Evolutionary conservation across 2,329 filamentous ascomycete genomes (phyloP).

Genomic region (Botrytis deweyae): DNA sequence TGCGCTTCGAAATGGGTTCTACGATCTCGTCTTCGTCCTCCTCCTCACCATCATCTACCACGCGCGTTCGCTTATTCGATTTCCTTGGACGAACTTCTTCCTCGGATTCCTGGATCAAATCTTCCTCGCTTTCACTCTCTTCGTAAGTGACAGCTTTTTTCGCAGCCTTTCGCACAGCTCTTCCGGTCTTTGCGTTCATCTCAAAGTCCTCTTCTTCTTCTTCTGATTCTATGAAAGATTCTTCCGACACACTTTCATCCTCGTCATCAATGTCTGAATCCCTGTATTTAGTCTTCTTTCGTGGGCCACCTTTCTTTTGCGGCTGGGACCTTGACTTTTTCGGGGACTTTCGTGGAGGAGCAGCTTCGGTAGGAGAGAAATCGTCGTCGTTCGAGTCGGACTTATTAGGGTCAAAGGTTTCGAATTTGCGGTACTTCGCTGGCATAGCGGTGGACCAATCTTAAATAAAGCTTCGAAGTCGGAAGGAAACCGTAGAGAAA

Average conservation of each 20-base stretch:
- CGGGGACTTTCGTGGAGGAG: constrained; percentile 47
- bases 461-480: not conserved
- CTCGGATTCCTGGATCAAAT: constrained; percentile 39
- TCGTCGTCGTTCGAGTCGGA: constrained; percentile 67
- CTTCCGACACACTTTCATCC: constrained; percentile 51
- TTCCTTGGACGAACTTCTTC: constrained; percentile 27
- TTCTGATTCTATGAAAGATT: constrained; percentile 50
- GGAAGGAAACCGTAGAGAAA: not conserved
- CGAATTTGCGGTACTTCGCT: constrained; percentile 51
- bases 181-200: constrained; percentile 49
- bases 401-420: constrained; percentile 64
- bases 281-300: constrained; percentile 48
- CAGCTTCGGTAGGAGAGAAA: constrained; percentile 56
- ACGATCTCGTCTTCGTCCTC: constrained; percentile 31
- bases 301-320: constrained; percentile 38
- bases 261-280: constrained; percentile 62
- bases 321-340: constrained; percentile 41
- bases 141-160: constrained; percentile 49
- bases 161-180: constrained; percentile 50
- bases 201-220: constrained; percentile 44
- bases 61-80: constrained; percentile 34
- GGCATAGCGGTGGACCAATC: constrained; percentile 33
- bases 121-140: constrained; percentile 45
- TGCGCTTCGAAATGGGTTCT: constrained; percentile 20
- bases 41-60: constrained; percentile 33